A percentile compares a stretch with the other conserved stretches of the same genome.
These are phyloP conservation scores for Pichia eremophila DNA, from an alignment of 805 yeast species.

Conservation along the genomic window DNA sequence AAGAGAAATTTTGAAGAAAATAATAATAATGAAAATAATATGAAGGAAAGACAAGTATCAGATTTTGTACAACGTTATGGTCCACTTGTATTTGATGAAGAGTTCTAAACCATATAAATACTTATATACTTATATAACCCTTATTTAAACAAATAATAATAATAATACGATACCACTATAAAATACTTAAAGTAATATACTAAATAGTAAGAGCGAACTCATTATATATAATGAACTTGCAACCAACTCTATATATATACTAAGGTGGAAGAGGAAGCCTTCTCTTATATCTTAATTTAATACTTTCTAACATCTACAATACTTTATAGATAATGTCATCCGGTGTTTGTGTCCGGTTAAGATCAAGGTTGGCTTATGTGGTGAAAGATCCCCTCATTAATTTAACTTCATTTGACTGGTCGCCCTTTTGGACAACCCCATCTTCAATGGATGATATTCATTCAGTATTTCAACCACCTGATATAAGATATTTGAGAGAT, in stretches of 20 bases:
- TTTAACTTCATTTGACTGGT: conserved; percentile 26
- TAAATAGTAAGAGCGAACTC: no score
- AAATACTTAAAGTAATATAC: no score
- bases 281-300: no score
- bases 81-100: conserved; percentile 37
- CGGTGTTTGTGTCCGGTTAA: neutral
- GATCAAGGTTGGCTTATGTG: neutral
- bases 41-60: conserved; percentile 8
- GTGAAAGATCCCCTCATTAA: neutral
- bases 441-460: conserved; percentile 47
- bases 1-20: conserved; percentile 1
- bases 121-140: neutral
- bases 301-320: no score
- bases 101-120: conserved; percentile 35
- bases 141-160: neutral
- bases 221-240: no score
- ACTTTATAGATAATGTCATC: neutral
- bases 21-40: neutral
- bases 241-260: no score
- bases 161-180: no score
- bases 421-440: conserved; percentile 38
- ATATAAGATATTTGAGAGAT: conserved; percentile 51
- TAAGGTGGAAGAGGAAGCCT: no score
- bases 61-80: conserved; percentile 34
- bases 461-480: conserved; percentile 45